These are phyloP conservation scores for Xylaria bambusicola DNA, from an alignment of 495 filamentous ascomycete species.

Conservation along the genomic window DNA sequence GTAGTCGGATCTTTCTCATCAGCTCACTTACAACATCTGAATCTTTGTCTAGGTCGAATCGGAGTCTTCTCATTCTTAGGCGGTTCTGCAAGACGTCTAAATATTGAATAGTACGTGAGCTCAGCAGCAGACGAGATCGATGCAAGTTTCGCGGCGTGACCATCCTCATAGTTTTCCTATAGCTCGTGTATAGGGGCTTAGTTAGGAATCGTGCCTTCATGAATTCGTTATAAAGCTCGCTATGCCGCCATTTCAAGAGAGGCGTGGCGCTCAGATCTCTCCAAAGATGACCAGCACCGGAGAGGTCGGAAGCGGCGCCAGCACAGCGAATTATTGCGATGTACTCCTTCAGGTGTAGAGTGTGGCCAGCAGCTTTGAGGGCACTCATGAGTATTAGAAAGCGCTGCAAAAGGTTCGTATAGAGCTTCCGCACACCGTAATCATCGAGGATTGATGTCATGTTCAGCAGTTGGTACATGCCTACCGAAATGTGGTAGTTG, in stretches of 20 bases:
- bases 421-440: conserved; percentile 35
- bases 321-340: conserved; percentile 35
- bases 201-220: conserved; percentile 40
- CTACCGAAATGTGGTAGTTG: conserved; percentile 23
- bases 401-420: conserved; percentile 25
- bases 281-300: conserved; percentile 28
- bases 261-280: conserved; percentile 17
- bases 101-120: background rate
- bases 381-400: conserved; percentile 24
- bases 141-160: conserved; percentile 35
- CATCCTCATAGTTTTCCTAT: conserved; percentile 30
- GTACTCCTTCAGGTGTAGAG: conserved; percentile 33
- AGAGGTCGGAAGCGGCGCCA: conserved; percentile 34
- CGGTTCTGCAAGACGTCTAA: conserved; percentile 22
- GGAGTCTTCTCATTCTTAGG: conserved; percentile 15
- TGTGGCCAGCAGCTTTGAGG: conserved; percentile 25
- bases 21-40: conserved; percentile 22
- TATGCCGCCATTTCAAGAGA: conserved; percentile 20
- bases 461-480: conserved; percentile 28
- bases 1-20: conserved; percentile 29
- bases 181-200: conserved; percentile 37
- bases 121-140: conserved; percentile 14
- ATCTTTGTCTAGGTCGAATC: conserved; percentile 32
- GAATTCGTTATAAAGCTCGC: conserved; percentile 31
- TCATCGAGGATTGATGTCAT: conserved; percentile 31